These are phyloP conservation scores for Lanmaoa pseudosensibilis DNA, from an alignment of 768 basidiomycete species.

Conservation along the genomic window DNA sequence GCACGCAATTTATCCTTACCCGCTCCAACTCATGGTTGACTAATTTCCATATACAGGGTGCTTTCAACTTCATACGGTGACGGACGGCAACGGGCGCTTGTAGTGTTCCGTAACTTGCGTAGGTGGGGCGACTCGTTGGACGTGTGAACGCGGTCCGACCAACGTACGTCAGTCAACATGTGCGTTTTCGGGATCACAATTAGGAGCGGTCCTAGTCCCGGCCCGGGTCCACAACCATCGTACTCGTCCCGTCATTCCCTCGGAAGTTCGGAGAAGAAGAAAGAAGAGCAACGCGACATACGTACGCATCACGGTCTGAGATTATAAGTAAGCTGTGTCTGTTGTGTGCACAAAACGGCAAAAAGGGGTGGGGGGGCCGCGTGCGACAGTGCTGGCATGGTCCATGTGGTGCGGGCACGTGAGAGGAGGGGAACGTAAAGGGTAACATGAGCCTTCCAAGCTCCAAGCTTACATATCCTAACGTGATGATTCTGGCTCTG, in stretches of 20 bases:
- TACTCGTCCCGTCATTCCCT: constrained; percentile 11
- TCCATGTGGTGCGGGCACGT: constrained; percentile 16
- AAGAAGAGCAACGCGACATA: constrained; percentile 2
- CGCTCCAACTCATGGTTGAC: constrained; percentile 3
- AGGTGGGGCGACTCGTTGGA: background rate
- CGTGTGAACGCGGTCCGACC: background rate
- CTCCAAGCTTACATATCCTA: constrained; percentile 2
- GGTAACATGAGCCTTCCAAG: background rate
- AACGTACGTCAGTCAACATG: background rate
- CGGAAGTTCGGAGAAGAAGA: constrained; percentile 21
- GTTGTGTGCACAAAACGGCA: background rate
- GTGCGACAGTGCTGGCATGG: constrained; percentile 9
- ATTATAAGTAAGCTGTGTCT: constrained; percentile 6
- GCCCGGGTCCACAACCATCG: background rate
- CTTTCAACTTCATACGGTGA: background rate
- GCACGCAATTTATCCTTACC: constrained; percentile 6
- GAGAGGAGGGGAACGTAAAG: constrained; percentile 12
- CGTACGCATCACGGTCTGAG: constrained; percentile 6
- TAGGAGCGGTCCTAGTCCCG: background rate
- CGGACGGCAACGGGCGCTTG: background rate
- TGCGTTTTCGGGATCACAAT: background rate
- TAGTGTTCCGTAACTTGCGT: background rate
- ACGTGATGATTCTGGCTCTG: constrained; percentile 1
- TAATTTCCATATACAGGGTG: constrained; percentile 4
- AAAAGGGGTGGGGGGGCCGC: constrained; percentile 1